A percentile compares a stretch with the other conserved stretches of the same genome.
Evolutionary conservation across 305 asterid genomes (phyloP).

Genomic region (Fraxinus xanthoxyloides): DNA sequence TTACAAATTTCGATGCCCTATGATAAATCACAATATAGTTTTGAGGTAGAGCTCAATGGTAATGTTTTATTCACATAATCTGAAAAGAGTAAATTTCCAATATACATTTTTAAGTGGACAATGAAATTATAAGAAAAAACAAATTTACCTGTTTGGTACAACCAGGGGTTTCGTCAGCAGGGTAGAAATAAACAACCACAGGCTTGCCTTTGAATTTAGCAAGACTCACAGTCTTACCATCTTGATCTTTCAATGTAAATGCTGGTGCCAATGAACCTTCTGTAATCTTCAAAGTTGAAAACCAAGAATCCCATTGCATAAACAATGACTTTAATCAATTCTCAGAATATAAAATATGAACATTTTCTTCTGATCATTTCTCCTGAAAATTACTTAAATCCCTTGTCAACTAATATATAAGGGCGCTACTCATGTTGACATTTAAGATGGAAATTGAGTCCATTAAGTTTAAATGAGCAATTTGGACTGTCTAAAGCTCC

Average conservation of each 20-base stretch:
- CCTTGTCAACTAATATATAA: background rate
- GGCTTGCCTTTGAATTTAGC: slow-evolving; percentile 90
- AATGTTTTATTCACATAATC: background rate
- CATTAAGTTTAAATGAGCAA: background rate
- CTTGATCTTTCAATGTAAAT: slow-evolving; percentile 81
- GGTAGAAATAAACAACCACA: slow-evolving; percentile 83
- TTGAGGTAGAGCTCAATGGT: background rate
- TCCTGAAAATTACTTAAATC: background rate
- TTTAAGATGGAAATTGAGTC: background rate
- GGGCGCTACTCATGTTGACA: background rate
- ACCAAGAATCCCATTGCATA: background rate
- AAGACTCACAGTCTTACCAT: slow-evolving; percentile 72
- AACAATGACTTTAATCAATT: background rate
- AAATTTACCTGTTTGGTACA: slow-evolving; percentile 83
- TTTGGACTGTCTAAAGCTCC: background rate
- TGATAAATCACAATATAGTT: background rate
- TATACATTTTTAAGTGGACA: background rate
- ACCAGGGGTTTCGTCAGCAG: slow-evolving; percentile 94
- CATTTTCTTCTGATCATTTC: background rate
- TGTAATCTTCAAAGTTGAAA: slow-evolving; percentile 46
- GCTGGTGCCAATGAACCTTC: slow-evolving; percentile 74
- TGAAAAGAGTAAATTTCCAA: background rate
- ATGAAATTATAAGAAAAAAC: background rate
- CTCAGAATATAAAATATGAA: background rate
- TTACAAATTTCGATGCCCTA: background rate